phyloP scores from a whole-genome alignment of 129 eudicot species.

The Flaveria sonorensis region DNA sequence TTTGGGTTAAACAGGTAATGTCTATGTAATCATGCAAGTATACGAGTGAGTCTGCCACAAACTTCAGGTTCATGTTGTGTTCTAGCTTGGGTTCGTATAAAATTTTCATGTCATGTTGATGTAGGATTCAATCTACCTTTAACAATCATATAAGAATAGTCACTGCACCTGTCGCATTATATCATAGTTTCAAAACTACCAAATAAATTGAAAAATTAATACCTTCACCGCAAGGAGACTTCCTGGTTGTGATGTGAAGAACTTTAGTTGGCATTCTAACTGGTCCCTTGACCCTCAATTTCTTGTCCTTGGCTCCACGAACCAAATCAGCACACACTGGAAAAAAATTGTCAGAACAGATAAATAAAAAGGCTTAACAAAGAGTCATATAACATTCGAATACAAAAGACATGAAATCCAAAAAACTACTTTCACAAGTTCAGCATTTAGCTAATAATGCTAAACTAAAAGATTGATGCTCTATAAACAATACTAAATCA shows the following conservation, averaged over 20 bases:
- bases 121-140: neutral
- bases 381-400: neutral
- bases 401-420: neutral
- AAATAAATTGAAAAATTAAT: constrained; percentile 5
- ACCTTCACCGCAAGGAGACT: constrained; percentile 98
- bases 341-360: neutral
- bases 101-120: neutral
- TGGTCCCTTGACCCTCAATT: constrained; percentile 89
- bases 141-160: neutral
- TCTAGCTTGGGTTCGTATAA: too few relatives aligned
- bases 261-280: constrained; percentile 97
- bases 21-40: too few relatives aligned
- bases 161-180: neutral
- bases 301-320: constrained; percentile 92
- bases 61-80: neutral
- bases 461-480: neutral
- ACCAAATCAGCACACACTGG: constrained; percentile 90
- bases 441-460: neutral
- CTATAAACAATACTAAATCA: neutral
- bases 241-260: constrained; percentile 85
- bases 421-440: too few relatives aligned
- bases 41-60: neutral
- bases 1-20: neutral
- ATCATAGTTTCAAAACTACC: neutral
- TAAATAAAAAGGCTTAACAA: neutral